Evolutionary conservation across 768 basidiomycete genomes (phyloP).

Genomic region (Suillus ampliporus): DNA sequence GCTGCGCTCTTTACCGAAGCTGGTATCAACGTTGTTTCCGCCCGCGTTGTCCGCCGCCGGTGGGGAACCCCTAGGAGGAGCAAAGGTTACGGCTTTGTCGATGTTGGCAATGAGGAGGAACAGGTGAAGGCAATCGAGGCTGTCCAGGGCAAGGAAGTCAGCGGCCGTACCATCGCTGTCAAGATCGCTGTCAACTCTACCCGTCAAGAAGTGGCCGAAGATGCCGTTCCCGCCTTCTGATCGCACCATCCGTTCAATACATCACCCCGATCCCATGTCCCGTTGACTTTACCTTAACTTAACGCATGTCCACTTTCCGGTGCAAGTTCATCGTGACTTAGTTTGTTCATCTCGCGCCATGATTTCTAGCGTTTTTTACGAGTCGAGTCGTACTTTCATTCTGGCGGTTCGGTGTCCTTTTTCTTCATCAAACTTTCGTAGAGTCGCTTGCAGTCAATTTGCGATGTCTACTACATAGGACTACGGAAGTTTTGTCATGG

Average conservation of each 20-base stretch:
- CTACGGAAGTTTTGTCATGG: conserved; percentile 33
- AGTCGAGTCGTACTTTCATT: conserved; percentile 35
- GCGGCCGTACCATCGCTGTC: conserved; percentile 86
- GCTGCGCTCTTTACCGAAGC: conserved; percentile 84
- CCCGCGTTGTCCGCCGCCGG: conserved; percentile 87
- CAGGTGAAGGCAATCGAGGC: conserved; percentile 91
- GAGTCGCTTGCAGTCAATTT: conserved; percentile 35
- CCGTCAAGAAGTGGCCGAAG: conserved; percentile 55
- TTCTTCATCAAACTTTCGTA: conserved; percentile 36
- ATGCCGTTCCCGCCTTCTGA: conserved; percentile 37
- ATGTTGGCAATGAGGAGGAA: conserved; percentile 86
- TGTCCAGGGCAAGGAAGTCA: conserved; percentile 87
- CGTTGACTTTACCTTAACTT: conserved; percentile 34
- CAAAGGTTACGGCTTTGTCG: conserved; percentile 98
- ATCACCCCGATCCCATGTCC: conserved; percentile 26
- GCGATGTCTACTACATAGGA: conserved; percentile 31
- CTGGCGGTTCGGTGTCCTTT: conserved; percentile 54
- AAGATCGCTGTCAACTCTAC: conserved; percentile 93
- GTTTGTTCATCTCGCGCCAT: conserved; percentile 39
- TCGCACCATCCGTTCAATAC: conserved; percentile 13
- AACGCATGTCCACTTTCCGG: conserved; percentile 26
- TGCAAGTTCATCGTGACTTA: conserved; percentile 37
- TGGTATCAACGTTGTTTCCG: conserved; percentile 80
- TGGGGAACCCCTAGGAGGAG: conserved; percentile 86
- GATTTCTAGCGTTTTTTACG: conserved; percentile 43